Evolutionary conservation across 1,139 yeast genomes (phyloP).

Genomic region (Blastobotrys raffinosifermentans): DNA sequence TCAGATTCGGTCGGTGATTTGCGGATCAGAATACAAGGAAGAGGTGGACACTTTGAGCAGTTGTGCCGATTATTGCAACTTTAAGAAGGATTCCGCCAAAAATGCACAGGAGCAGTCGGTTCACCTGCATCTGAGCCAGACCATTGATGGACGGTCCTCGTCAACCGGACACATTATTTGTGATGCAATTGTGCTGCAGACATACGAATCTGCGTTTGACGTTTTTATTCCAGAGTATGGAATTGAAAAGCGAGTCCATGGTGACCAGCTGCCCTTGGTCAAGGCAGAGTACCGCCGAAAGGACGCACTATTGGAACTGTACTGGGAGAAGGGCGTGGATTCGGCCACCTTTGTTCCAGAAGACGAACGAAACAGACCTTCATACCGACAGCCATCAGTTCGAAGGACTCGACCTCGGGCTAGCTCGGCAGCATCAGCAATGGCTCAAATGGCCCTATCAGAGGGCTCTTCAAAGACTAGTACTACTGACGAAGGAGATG

Average conservation of each 20-base stretch:
- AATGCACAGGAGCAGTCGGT: slow-evolving; percentile 94
- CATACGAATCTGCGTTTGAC: slow-evolving; percentile 93
- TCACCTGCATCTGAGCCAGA: slow-evolving; percentile 77
- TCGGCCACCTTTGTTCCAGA: slow-evolving; percentile 87
- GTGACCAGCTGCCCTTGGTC: slow-evolving; percentile 87
- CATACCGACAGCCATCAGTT: slow-evolving; percentile 7
- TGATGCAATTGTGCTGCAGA: slow-evolving; percentile 85
- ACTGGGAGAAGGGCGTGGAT: slow-evolving; percentile 89
- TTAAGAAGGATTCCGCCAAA: slow-evolving; percentile 90
- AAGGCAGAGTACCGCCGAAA: slow-evolving; percentile 86
- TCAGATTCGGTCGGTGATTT: slow-evolving; percentile 68
- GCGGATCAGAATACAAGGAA: slow-evolving; percentile 38
- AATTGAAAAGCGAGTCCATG: slow-evolving; percentile 94
- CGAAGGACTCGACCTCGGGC: slow-evolving; percentile 75
- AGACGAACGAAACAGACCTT: slow-evolving; percentile 56
- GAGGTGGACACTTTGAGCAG: slow-evolving; percentile 73
- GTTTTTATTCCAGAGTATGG: slow-evolving; percentile 93
- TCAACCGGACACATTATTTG: slow-evolving; percentile 76
- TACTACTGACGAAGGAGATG: slow-evolving; percentile 17
- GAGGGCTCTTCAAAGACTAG: slow-evolving; percentile 19
- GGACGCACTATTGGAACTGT: slow-evolving; percentile 66
- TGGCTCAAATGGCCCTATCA: slow-evolving; percentile 41
- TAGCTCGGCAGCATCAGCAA: slow-evolving; percentile 53
- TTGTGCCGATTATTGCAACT: slow-evolving; percentile 86
- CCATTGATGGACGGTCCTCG: slow-evolving; percentile 71